Evolutionary conservation across 768 basidiomycete species (phyloP).

Genomic region (Agaricus sinodeliciosus): DNA sequence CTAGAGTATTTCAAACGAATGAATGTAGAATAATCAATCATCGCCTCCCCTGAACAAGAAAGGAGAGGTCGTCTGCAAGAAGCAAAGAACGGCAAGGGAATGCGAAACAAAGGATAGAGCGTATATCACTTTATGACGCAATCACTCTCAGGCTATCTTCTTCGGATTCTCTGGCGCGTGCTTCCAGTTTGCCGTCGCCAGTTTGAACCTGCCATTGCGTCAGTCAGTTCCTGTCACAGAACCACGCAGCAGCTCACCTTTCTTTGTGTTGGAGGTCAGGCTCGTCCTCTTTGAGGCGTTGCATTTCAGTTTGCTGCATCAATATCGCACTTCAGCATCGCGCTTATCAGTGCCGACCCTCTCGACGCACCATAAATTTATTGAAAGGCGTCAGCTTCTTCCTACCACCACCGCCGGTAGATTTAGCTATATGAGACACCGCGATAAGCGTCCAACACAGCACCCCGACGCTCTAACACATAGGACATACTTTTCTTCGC

Average conservation of each 20-base stretch:
- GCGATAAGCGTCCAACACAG: slow-evolving; percentile 14
- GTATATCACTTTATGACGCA: background rate
- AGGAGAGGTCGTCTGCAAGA: slow-evolving; percentile 7
- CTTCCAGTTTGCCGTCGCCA: slow-evolving; percentile 75
- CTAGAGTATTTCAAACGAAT: slow-evolving; percentile 9
- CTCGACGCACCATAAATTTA: slow-evolving; percentile 52
- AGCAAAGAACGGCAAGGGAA: background rate
- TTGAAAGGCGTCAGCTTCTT: slow-evolving; percentile 72
- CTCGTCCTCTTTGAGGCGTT: slow-evolving; percentile 68
- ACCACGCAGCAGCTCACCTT: slow-evolving; percentile 38
- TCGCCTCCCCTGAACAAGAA: background rate
- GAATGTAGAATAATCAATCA: background rate
- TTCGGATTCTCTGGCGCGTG: slow-evolving; percentile 63
- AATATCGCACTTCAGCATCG: slow-evolving; percentile 8
- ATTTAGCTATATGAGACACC: slow-evolving; percentile 35
- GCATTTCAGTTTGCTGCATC: slow-evolving; percentile 67
- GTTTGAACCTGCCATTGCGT: slow-evolving; percentile 50
- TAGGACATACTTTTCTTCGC: slow-evolving; percentile 50
- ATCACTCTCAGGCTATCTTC: slow-evolving; percentile 22
- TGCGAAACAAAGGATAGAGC: background rate
- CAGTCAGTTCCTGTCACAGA: slow-evolving; percentile 10
- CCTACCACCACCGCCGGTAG: slow-evolving; percentile 42
- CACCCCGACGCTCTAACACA: slow-evolving; percentile 3
- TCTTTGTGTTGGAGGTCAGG: slow-evolving; percentile 70
- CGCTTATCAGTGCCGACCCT: slow-evolving; percentile 1